Percentiles rank a stretch among this genome's conserved stretches.
Evolutionary conservation across 2,329 filamentous ascomycete genomes (phyloP).

Genomic region (Didymella arachidicola): DNA sequence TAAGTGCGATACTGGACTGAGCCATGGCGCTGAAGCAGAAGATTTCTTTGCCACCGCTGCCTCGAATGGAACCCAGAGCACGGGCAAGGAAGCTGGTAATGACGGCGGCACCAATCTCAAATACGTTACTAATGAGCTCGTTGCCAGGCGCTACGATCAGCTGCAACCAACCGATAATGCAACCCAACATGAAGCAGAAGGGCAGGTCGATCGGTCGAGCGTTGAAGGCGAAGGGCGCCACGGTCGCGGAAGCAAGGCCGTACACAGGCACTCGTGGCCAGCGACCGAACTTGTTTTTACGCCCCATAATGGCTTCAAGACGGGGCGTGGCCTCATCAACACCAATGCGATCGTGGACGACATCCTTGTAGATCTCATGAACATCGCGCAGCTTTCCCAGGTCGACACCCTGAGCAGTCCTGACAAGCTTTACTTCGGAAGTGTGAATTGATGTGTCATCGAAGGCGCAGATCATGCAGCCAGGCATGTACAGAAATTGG

Average conservation of each 20-base stretch:
- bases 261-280: conserved; percentile 69
- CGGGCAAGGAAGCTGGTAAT: conserved; percentile 60
- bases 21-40: conserved; percentile 62
- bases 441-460: conserved; percentile 77
- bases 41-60: conserved; percentile 48
- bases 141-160: conserved; percentile 77
- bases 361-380: conserved; percentile 81
- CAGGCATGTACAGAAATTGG: conserved; percentile 88
- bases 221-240: conserved; percentile 82
- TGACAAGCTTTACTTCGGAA: conserved; percentile 79
- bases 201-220: conserved; percentile 80
- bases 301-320: conserved; percentile 69
- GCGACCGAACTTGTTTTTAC: conserved; percentile 61
- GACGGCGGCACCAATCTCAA: conserved; percentile 59
- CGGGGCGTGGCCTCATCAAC: conserved; percentile 73
- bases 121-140: conserved; percentile 68
- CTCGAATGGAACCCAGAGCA: conserved; percentile 57
- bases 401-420: conserved; percentile 72
- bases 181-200: conserved; percentile 77
- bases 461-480: conserved; percentile 94
- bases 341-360: conserved; percentile 78
- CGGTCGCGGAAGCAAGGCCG: conserved; percentile 76
- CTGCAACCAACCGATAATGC: conserved; percentile 76
- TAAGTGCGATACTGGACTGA: conserved; percentile 59
- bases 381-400: conserved; percentile 76